Percentiles rank a stretch among this genome's conserved stretches.
Conservation (phyloP, 306 rosid genomes). For the Hippophae gyantsensis region DNA sequence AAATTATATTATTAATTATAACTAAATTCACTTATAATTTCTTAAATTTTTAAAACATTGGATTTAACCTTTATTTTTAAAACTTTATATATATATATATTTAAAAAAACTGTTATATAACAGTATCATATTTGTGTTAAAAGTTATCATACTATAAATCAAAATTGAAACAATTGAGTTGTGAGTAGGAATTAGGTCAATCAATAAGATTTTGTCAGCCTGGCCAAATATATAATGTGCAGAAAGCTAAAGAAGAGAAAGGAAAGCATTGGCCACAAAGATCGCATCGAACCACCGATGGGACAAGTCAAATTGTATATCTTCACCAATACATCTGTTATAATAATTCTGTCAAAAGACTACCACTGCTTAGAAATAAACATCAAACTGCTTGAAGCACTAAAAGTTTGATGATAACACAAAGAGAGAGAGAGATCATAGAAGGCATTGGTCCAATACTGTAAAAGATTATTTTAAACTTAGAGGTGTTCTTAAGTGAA, state of each 20-base stretch:
- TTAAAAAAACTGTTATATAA: too few species aligned
- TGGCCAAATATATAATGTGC: slow-evolving; percentile 94
- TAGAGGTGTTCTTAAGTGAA: too few species aligned
- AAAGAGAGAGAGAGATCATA: too few species aligned
- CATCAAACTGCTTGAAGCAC: neutral
- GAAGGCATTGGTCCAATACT: too few species aligned
- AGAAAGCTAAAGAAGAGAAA: slow-evolving; percentile 84
- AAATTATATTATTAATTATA: too few species aligned
- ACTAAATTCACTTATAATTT: too few species aligned
- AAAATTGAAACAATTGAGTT: slow-evolving; percentile 8
- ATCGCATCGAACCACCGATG: slow-evolving; percentile 99
- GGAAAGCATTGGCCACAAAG: slow-evolving; percentile 96
- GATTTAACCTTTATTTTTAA: too few species aligned
- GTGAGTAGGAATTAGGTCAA: slow-evolving; percentile 17
- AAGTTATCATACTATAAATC: neutral
- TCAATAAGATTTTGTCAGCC: slow-evolving; percentile 92
- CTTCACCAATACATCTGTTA: slow-evolving; percentile 98
- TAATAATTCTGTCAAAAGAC: slow-evolving; percentile 61
- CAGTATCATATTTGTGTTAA: neutral
- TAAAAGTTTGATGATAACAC: too few species aligned
- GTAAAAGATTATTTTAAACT: too few species aligned
- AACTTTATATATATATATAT: too few species aligned
- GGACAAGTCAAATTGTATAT: slow-evolving; percentile 94
- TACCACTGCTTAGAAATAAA: slow-evolving; percentile 4
- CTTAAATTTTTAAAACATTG: too few species aligned